Base-by-base conservation (phyloP, 1,139 yeast genomes). In the Candida neerlandica region DNA sequence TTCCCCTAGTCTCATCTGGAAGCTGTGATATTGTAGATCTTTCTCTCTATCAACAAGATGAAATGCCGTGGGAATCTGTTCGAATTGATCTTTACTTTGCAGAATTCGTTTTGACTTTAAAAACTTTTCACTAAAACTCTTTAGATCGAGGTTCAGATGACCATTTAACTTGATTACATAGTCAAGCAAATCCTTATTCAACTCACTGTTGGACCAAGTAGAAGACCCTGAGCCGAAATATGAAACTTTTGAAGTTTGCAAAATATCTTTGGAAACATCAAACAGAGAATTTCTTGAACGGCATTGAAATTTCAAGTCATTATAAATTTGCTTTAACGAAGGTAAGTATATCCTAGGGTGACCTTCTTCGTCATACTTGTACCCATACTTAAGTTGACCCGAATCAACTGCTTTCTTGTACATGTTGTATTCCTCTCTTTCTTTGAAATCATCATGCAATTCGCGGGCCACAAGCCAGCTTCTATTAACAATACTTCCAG, bases 281-380 rank as follows among this genome's bases (percentile, higher is more conserved):
- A 47, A 53, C 18, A 38, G 37, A 9, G 53, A 48, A 60, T 58
- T 41, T 15, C 50, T 74, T 56, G 18, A 78, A 75, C 49, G 77
- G 46, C 94, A 72, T 54, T 90, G 85, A 51, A 64, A 75, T 34
- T 67, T 69, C 30, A 89, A 81, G 58, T 89, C 95, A 29, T 75
- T 73, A 69, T 88, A 77, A 14, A 90, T 71, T 41, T 79, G 81
- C 48, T 77, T 75, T 39, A 91, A 78, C 4, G 91, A 85, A 0
- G 80, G 73, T 12, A 86, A 69, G 53, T 76, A 78, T 18, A 72
- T 75, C 30, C 53, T 48, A 5, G 51, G 55, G 9, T 53, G 46
- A 0, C 58, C 56, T 9, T 49, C 47, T 14, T 42, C 40, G 21
- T 56, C 59, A 32, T 53, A 51, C 38, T 53, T 55, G 30, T 56